Evolutionary conservation across 202 grass and related monocot genomes (phyloP).

Genomic region (Sporobolus alterniflorus): DNA sequence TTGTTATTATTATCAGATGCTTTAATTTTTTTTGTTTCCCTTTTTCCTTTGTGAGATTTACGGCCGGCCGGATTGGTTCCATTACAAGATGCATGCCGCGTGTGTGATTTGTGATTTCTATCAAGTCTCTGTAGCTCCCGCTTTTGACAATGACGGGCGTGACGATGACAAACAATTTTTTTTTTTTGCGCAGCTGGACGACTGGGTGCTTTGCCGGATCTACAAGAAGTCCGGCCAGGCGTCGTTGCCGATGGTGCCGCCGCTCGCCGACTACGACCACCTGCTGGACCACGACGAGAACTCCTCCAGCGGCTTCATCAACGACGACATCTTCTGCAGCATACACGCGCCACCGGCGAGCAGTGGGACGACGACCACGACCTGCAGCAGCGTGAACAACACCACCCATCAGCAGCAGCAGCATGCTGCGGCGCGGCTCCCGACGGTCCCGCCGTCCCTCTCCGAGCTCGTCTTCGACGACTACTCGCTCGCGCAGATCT

Average conservation of each 20-base stretch:
- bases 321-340: constrained; percentile 29
- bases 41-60: neutral
- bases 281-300: constrained; percentile 49
- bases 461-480: constrained; percentile 51
- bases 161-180: neutral
- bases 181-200: constrained; percentile 66
- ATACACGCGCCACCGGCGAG: constrained; percentile 20
- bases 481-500: constrained; percentile 42
- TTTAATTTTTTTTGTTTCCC: neutral
- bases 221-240: constrained; percentile 74
- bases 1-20: neutral
- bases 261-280: constrained; percentile 49
- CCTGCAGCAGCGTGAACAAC: neutral
- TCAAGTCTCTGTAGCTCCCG: neutral
- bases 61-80: neutral
- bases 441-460: constrained; percentile 36
- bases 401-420: neutral
- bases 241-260: constrained; percentile 41
- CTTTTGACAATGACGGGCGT: constrained; percentile 27
- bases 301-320: neutral
- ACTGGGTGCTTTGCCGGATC: constrained; percentile 98
- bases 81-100: neutral
- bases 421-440: neutral
- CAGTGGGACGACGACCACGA: neutral
- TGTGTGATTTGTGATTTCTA: neutral